A percentile compares a stretch with the other conserved stretches of the same genome.
Evolutionary conservation across 2,329 filamentous ascomycete species (phyloP).

Genomic region (Ophiostoma montium): DNA sequence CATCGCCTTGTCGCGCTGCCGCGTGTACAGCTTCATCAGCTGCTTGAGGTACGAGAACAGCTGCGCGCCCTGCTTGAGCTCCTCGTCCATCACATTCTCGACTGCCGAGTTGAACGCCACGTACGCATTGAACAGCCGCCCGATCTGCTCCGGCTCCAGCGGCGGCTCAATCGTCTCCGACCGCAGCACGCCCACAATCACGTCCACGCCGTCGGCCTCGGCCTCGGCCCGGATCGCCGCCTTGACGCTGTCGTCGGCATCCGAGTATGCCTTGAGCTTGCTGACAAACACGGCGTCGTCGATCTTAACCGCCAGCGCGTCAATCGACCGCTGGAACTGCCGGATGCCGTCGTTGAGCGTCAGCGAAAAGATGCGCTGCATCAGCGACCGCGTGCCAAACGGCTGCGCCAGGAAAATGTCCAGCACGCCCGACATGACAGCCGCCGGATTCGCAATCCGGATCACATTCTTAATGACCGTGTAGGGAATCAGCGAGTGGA

Average conservation of each 20-base stretch:
- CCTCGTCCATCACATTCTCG: constrained; percentile 67
- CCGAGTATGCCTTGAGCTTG: constrained; percentile 69
- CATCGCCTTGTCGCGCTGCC: constrained; percentile 91
- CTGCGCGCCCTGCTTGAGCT: constrained; percentile 78
- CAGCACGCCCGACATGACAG: constrained; percentile 90
- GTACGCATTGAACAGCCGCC: constrained; percentile 81
- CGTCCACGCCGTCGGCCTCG: constrained; percentile 57
- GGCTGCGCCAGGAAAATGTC: constrained; percentile 94
- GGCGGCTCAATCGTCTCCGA: constrained; percentile 63
- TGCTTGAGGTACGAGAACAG: constrained; percentile 93
- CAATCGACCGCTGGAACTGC: constrained; percentile 75
- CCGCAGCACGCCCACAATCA: constrained; percentile 72
- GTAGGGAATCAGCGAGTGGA: constrained; percentile 91
- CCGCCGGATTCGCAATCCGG: constrained; percentile 85
- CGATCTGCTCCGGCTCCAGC: constrained; percentile 61
- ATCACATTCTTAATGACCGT: constrained; percentile 92
- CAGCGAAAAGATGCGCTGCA: constrained; percentile 89
- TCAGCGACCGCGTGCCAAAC: constrained; percentile 74
- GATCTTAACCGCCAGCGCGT: constrained; percentile 61
- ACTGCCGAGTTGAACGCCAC: constrained; percentile 93
- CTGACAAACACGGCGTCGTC: constrained; percentile 64
- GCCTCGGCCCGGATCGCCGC: constrained; percentile 61
- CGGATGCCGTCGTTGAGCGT: constrained; percentile 83
- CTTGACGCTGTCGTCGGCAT: constrained; percentile 64
- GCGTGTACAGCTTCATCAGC: constrained; percentile 77